phyloP scores from a whole-genome alignment of 371 early-diverging fungal genomes.

The Zancudomyces culisetae region DNA sequence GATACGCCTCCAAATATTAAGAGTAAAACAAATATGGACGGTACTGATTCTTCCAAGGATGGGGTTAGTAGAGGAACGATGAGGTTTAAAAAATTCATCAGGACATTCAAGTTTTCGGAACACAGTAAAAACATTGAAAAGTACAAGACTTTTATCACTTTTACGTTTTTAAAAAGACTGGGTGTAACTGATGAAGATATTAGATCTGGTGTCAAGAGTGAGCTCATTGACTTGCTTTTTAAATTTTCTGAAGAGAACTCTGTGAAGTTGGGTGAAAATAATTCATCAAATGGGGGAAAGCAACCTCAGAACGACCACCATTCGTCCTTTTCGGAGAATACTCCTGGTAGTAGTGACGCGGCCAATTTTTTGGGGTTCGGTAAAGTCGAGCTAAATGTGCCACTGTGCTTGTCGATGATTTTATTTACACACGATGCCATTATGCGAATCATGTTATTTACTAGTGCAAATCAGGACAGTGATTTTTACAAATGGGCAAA shows the following conservation, averaged over 20 bases:
- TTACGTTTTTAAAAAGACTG: conserved; percentile 9
- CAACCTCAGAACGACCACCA: not conserved
- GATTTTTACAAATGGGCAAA: conserved; percentile 8
- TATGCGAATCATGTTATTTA: conserved; percentile 40
- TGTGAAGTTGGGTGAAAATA: not conserved
- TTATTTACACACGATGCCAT: conserved; percentile 63
- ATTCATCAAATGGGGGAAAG: not conserved
- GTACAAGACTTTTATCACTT: conserved; percentile 12
- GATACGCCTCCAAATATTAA: not conserved
- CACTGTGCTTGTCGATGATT: conserved; percentile 54
- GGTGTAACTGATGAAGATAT: not conserved
- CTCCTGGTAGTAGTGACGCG: not conserved
- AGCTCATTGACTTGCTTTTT: not conserved
- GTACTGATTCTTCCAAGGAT: not conserved
- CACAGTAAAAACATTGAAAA: conserved; percentile 16
- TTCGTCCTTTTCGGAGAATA: conserved; percentile 6
- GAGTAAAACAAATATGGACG: not conserved
- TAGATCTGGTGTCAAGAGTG: not conserved
- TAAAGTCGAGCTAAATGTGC: conserved; percentile 34
- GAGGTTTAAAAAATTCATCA: not conserved
- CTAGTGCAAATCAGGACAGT: conserved; percentile 19
- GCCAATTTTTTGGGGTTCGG: no score
- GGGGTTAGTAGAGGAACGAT: not conserved
- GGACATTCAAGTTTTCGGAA: conserved; percentile 9
- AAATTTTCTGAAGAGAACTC: not conserved